phyloP scores from a whole-genome alignment of 2,329 filamentous ascomycete genomes.

The Trichoderma polysporum region DNA sequence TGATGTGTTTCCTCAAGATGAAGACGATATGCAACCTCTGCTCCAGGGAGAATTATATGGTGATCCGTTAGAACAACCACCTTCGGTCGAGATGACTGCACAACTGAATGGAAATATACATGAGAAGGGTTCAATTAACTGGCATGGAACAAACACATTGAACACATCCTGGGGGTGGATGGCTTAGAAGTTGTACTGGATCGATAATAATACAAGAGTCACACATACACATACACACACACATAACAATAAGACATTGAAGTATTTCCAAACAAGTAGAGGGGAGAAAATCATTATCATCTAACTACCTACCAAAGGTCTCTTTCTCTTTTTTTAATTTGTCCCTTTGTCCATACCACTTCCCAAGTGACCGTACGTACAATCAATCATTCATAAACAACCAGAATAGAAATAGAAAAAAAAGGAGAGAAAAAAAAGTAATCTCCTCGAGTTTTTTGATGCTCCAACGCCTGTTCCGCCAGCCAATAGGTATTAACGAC shows the following conservation, averaged over 20 bases:
- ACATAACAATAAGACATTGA: background rate
- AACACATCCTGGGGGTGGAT: constrained; percentile 27
- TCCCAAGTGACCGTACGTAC: constrained; percentile 40
- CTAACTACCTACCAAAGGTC: constrained; percentile 40
- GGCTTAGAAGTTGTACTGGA: background rate
- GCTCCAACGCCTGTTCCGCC: constrained; percentile 53
- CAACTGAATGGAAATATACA: background rate
- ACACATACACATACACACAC: background rate
- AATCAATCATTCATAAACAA: constrained; percentile 49
- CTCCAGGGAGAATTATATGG: background rate
- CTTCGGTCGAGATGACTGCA: background rate
- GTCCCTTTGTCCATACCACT: constrained; percentile 42
- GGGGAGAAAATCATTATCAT: constrained; percentile 59
- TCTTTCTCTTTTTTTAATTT: constrained; percentile 29
- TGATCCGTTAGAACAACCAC: background rate
- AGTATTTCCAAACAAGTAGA: constrained; percentile 40
- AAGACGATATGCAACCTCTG: background rate
- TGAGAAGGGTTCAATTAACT: background rate
- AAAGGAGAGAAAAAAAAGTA: constrained; percentile 21
- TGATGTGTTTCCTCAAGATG: background rate
- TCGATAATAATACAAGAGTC: background rate
- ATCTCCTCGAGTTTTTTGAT: constrained; percentile 48
- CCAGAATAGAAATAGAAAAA: constrained; percentile 23
- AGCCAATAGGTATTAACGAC: constrained; percentile 47
- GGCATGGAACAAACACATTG: constrained; percentile 24